A percentile compares a stretch with the other conserved stretches of the same genome.
These are phyloP conservation scores for Aspergillus hortae DNA, from an alignment of 2,329 filamentous ascomycete species.

Conservation along the genomic window DNA sequence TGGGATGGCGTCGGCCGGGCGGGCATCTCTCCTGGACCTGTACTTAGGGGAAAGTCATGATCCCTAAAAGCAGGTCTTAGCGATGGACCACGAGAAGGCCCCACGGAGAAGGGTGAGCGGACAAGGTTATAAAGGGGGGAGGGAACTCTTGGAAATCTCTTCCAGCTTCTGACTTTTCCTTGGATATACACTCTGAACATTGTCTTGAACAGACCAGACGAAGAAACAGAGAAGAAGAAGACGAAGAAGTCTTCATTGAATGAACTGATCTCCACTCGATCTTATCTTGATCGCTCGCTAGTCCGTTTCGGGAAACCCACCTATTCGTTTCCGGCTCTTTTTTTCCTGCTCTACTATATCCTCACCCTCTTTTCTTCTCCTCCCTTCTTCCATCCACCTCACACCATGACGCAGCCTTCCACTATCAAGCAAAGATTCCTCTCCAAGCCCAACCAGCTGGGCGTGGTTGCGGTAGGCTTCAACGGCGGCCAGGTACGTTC, in stretches of 20 bases:
- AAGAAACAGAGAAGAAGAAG: not conserved
- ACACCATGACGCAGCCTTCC: conserved; percentile 39
- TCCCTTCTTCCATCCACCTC: not conserved
- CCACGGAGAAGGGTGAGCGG: not conserved
- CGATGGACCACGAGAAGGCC: conserved; percentile 26
- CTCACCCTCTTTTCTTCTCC: conserved; percentile 1
- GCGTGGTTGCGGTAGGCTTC: conserved; percentile 92
- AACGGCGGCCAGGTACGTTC: conserved; percentile 82
- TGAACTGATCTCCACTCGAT: conserved; percentile 10
- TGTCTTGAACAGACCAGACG: not conserved
- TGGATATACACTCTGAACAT: not conserved
- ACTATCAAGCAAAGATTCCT: conserved; percentile 72
- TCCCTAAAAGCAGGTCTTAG: conserved; percentile 48
- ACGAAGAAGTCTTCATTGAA: not conserved
- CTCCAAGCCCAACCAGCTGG: conserved; percentile 71
- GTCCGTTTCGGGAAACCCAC: conserved; percentile 13
- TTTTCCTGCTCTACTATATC: conserved; percentile 6
- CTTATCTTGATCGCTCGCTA: conserved; percentile 17
- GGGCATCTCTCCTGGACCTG: conserved; percentile 43
- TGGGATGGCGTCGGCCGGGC: conserved; percentile 22
- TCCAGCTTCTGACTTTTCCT: not conserved
- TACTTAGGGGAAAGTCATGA: conserved; percentile 46
- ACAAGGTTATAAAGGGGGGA: not conserved
- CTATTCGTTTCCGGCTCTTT: conserved; percentile 10
- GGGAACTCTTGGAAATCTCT: not conserved